Percentiles rank a stretch among this genome's conserved stretches.
Conservation (phyloP, 371 early-diverging fungal genomes). For the Fennellomyces sp. region DNA sequence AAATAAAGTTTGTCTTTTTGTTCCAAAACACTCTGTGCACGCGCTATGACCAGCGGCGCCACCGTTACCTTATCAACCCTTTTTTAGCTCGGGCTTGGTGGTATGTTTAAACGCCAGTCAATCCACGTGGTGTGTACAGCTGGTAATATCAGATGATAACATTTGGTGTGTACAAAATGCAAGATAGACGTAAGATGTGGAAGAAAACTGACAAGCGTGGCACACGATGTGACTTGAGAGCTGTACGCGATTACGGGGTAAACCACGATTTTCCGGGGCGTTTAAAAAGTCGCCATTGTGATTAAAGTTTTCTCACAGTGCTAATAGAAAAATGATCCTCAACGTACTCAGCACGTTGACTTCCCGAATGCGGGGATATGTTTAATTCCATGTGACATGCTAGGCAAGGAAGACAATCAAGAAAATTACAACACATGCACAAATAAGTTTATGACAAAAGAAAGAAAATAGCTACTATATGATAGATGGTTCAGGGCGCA, state of each 20-base stretch:
- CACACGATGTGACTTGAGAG: not conserved
- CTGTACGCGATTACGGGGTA: not conserved
- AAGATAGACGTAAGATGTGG: not conserved
- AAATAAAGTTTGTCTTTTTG: slow-evolving; percentile 14
- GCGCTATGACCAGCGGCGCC: not conserved
- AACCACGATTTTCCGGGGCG: not conserved
- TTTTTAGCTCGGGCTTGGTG: not conserved
- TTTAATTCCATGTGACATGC: not conserved
- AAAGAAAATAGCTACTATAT: not conserved
- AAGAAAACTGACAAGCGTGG: not conserved
- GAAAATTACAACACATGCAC: not conserved
- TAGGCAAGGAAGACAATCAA: too few species aligned
- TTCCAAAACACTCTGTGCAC: not conserved
- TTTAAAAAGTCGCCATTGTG: too few species aligned
- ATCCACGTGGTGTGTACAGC: not conserved
- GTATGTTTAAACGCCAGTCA: not conserved
- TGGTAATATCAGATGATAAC: not conserved
- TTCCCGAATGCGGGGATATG: not conserved
- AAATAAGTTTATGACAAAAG: not conserved
- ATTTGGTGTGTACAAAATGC: not conserved
- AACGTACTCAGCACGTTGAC: not conserved
- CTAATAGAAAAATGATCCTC: too few species aligned
- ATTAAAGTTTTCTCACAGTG: not conserved
- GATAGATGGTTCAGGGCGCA: too few species aligned
- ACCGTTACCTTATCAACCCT: not conserved